These are phyloP conservation scores for Vigna mungo DNA, from an alignment of 306 rosid species.

Conservation along the genomic window DNA sequence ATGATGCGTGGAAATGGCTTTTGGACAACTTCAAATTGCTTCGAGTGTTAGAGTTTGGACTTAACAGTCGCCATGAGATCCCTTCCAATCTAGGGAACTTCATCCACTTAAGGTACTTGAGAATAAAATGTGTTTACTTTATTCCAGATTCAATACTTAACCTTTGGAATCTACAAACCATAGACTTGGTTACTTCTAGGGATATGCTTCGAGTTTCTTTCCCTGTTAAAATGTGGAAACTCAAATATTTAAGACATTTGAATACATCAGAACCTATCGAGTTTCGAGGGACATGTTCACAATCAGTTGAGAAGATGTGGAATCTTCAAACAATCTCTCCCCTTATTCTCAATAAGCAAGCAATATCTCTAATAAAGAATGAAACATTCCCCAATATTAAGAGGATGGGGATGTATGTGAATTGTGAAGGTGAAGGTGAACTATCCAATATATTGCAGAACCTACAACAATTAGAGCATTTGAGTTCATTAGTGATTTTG, in stretches of 20 bases:
- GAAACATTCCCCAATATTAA: not conserved
- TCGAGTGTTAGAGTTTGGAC: conserved; percentile 31
- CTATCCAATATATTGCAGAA: not conserved
- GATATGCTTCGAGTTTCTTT: not conserved
- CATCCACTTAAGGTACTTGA: conserved; percentile 43
- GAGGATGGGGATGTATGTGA: not conserved
- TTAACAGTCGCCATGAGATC: not conserved
- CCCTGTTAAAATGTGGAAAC: not conserved
- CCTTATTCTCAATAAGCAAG: not conserved
- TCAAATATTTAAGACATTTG: not conserved
- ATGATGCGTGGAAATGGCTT: not conserved
- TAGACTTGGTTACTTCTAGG: not conserved
- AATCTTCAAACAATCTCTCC: conserved; percentile 37
- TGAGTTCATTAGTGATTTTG: not conserved
- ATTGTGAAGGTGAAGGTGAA: not conserved
- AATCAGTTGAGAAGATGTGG: conserved; percentile 20
- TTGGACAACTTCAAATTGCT: conserved; percentile 24
- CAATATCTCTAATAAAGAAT: not conserved
- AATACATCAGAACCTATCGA: rapidly evolving
- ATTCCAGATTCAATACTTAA: conserved; percentile 42
- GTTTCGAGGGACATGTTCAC: not conserved
- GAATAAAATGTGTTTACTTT: not conserved
- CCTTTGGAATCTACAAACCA: conserved; percentile 2
- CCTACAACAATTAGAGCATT: not conserved
- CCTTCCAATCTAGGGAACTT: conserved; percentile 4